These are phyloP conservation scores for Omphalotus guepiniiformis DNA, from an alignment of 768 basidiomycete species.

Conservation along the genomic window DNA sequence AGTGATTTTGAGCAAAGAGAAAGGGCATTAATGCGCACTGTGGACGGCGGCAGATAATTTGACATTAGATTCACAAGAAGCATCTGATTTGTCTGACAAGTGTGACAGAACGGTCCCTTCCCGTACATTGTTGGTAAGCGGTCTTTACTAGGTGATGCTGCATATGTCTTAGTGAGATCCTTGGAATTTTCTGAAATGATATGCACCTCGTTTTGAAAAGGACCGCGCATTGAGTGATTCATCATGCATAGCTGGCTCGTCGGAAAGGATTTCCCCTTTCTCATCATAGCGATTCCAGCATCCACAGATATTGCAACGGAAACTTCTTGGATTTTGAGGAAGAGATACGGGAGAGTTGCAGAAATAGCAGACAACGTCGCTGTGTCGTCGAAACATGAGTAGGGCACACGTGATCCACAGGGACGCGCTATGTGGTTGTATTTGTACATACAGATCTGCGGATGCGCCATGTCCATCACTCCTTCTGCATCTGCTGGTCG, in stretches of 20 bases:
- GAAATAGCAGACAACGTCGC: slow-evolving; percentile 62
- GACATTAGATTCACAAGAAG: slow-evolving; percentile 82
- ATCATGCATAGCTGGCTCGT: slow-evolving; percentile 87
- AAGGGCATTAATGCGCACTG: slow-evolving; percentile 39
- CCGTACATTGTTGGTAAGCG: slow-evolving; percentile 60
- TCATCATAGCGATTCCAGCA: slow-evolving; percentile 76
- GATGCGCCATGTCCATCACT: slow-evolving; percentile 35
- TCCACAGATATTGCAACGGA: slow-evolving; percentile 61
- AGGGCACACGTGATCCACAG: slow-evolving; percentile 21
- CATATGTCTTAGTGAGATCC: neutral
- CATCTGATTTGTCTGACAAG: slow-evolving; percentile 91
- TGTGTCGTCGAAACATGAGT: slow-evolving; percentile 50
- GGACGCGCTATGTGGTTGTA: slow-evolving; percentile 2
- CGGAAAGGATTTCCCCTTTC: slow-evolving; percentile 73
- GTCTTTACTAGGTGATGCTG: slow-evolving; percentile 69
- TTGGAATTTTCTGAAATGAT: slow-evolving; percentile 15
- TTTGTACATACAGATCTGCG: too few relatives aligned
- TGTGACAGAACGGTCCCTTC: slow-evolving; percentile 72
- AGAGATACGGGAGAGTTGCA: slow-evolving; percentile 45
- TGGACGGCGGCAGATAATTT: slow-evolving; percentile 80
- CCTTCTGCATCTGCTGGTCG: slow-evolving; percentile 37
- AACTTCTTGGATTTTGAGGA: slow-evolving; percentile 49
- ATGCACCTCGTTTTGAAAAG: slow-evolving; percentile 74
- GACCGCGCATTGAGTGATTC: slow-evolving; percentile 64
- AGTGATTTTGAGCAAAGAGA: slow-evolving; percentile 8